Evolutionary conservation across 306 rosid genomes (phyloP), one percentile per base, ranked within the genome.

Genomic region (Delonix regia): DNA sequence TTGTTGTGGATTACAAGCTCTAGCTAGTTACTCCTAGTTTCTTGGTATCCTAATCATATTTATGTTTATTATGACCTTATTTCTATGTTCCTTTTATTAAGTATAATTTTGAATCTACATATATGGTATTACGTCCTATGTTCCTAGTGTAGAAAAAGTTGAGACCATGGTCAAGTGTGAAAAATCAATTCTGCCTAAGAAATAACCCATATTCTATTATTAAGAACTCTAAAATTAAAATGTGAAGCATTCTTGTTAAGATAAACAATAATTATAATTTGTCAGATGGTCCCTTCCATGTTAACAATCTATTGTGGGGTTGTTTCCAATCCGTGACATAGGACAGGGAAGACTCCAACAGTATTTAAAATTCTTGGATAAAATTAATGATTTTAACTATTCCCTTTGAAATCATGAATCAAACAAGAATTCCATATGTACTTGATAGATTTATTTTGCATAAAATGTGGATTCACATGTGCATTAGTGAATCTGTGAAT

Each of bases 331-430:
- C n/a, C n/a, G n/a, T n/a, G n/a, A n/a, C 88, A 85, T 77, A 60
- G 64, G 88, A 88, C 87, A 85, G 60, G 65, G 78, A 71, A 77
- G 68, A 12, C 80, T 74, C 49, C 61, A 25, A 71, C 64, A 80
- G 70, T 61, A 75, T 81, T 78, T 69, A 8, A 59, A 73, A 68
- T 75, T 76, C 45, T 75, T 33, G 33, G 73, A 83, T 79, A 63
- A 76, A 82, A 83, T 70, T 85, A 64, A 64, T 24, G 18, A 6
- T 3, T 86, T 87, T 77, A 94, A 95, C 98, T 89, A 90, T 98
- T 89, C 98, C 94, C 92, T 89, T 89, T 84, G 98, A 95, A 91
- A 87, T 80, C 72, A 89, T 88, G 94, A 88, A 89, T 83, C 82
- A 84, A 93, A 92, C 97, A 90, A 89, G 80, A 89, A 65, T 66